Base-by-base conservation (phyloP, 257 asterid species). In the Capsicum chinense region DNA sequence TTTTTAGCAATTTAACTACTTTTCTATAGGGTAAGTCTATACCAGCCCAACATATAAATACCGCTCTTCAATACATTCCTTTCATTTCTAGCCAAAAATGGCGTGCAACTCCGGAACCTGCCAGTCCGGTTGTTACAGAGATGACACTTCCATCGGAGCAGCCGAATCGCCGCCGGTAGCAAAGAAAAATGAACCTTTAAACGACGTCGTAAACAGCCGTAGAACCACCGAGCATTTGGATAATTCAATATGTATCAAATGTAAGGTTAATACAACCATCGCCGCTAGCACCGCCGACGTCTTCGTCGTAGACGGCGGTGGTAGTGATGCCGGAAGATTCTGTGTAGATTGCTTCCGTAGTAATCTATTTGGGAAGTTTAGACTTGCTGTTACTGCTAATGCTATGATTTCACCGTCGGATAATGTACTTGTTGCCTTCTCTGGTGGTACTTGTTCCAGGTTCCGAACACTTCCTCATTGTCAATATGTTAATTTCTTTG, bases 401-500 rank as follows among this genome's bases (percentile, higher is more conserved):
- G 98, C 91, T 19, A 86, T 96, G 95, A 93, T 96, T 87, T 92
- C 89, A 64, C 98, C 98, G 50, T 89, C 97, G 39, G 98, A 96
- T 86, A 92, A 92, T 3, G 91, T 93, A 62, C 98, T 94, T 66
- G 93, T 96, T 12, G 98, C 97, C 0, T 96, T 94, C 85, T 96
- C 99, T n/a, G 99, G 98, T 54, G 98, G 98, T 59, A 85, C 94
- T 50, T 90, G 95, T 54, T 96, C 99, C 80, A 94, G 99, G 99
- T 95, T 81, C 52, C 19, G 5, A 17, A 82, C 3, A 7, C n/a
- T 26, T 21, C 0, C 13, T 52, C 14, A 76, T 52, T 0, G 2
- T 52, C 62, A 33, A 33, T 52, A 0, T 21, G 47, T 52, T 7
- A 76, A 76, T 76, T 73, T 3, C 1, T 73, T 73, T 9, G 44